Conservation (phyloP, 2,329 filamentous ascomycete species). For the Emergomyces africanus region DNA sequence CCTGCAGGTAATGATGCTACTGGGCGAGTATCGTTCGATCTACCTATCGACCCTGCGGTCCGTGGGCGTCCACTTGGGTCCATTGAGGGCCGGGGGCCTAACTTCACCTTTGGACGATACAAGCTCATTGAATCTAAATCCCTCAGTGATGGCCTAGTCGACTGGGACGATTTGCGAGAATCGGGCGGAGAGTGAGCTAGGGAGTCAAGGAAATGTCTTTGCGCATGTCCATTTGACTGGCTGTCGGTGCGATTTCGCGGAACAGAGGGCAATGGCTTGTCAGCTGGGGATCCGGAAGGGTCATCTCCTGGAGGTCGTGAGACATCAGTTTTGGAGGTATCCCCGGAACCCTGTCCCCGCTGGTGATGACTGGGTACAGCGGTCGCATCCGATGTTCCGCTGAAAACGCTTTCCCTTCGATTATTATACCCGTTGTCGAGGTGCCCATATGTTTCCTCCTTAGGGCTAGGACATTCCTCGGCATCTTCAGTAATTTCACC, state of each 20-base stretch:
- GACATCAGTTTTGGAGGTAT: conserved; percentile 3
- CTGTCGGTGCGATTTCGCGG: conserved; percentile 13
- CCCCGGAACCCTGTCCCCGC: not conserved
- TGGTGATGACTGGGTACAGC: conserved; percentile 8
- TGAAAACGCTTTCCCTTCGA: conserved; percentile 15
- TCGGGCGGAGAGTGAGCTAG: conserved; percentile 23
- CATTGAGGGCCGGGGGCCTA: conserved; percentile 70
- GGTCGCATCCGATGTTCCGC: conserved; percentile 10
- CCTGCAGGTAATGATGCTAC: conserved; percentile 69
- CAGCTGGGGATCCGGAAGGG: not conserved
- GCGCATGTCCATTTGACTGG: conserved; percentile 11
- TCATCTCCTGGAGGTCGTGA: conserved; percentile 4
- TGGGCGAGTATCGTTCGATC: conserved; percentile 46
- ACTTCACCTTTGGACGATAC: conserved; percentile 58
- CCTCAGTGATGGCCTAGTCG: conserved; percentile 30
- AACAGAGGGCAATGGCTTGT: conserved; percentile 8
- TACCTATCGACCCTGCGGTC: conserved; percentile 38
- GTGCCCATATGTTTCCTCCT: conserved; percentile 3
- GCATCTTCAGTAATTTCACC: conserved; percentile 92
- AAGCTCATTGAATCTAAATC: conserved; percentile 31
- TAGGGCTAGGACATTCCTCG: conserved; percentile 59
- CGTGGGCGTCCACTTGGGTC: conserved; percentile 48
- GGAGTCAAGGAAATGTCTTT: conserved; percentile 22
- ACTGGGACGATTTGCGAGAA: conserved; percentile 28
- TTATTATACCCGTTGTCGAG: conserved; percentile 2